A percentile compares a stretch with the other conserved stretches of the same genome.
phyloP scores from a whole-genome alignment of 2,329 filamentous ascomycete species.

The Diaporthe nobilis region DNA sequence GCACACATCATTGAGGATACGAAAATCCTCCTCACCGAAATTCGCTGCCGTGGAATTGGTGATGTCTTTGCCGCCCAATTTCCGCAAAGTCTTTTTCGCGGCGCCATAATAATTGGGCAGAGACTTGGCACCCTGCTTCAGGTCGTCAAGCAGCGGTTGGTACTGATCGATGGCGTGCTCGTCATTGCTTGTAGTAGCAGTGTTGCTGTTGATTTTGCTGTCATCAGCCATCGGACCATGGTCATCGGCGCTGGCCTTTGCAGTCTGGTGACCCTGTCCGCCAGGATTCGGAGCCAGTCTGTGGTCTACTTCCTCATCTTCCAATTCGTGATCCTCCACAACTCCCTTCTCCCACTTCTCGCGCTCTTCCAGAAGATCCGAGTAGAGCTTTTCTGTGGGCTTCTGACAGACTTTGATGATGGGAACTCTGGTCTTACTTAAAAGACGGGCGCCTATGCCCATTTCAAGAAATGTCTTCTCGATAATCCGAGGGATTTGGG shows the following conservation, averaged over 20 bases:
- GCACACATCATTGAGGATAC: slow-evolving; percentile 65
- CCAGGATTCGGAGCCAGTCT: slow-evolving; percentile 44
- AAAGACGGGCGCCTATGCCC: slow-evolving; percentile 81
- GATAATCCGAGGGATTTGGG: slow-evolving; percentile 79
- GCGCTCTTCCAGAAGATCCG: slow-evolving; percentile 74
- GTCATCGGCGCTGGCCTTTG: slow-evolving; percentile 20
- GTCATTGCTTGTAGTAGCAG: neutral
- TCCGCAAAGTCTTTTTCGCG: slow-evolving; percentile 65
- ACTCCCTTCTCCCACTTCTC: slow-evolving; percentile 78
- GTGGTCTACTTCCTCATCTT: slow-evolving; percentile 55
- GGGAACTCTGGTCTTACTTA: slow-evolving; percentile 85
- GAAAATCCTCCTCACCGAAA: slow-evolving; percentile 61
- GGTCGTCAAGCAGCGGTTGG: slow-evolving; percentile 37
- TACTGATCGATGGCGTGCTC: slow-evolving; percentile 12
- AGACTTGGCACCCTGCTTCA: slow-evolving; percentile 59
- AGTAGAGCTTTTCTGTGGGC: slow-evolving; percentile 72
- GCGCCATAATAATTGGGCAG: slow-evolving; percentile 62
- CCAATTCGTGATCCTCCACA: slow-evolving; percentile 54
- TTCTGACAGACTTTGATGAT: slow-evolving; percentile 89
- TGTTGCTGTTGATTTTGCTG: neutral
- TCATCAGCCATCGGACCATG: slow-evolving; percentile 39
- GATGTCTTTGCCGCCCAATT: slow-evolving; percentile 64
- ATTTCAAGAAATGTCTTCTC: slow-evolving; percentile 81
- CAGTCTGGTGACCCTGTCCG: neutral
- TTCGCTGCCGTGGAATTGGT: slow-evolving; percentile 61